These are phyloP conservation scores for Cyphellophora attinorum DNA, from an alignment of 2,329 filamentous ascomycete genomes.

Conservation along the genomic window DNA sequence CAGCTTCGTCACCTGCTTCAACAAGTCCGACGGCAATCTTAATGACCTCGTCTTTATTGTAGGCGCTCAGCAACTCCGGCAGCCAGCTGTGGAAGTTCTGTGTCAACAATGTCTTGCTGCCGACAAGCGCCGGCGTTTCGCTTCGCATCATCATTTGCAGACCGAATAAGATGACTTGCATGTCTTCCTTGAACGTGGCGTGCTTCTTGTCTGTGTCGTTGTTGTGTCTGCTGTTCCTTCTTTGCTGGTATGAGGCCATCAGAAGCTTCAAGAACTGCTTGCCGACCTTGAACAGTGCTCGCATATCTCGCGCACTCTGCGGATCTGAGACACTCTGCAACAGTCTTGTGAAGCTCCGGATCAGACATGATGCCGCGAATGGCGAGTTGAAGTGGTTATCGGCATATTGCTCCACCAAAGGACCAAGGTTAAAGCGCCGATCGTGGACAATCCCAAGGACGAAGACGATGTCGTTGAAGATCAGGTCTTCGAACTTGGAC, in stretches of 20 bases:
- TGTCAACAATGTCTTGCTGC: conserved; percentile 87
- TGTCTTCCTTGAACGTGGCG: conserved; percentile 66
- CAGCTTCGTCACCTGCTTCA: conserved; percentile 77
- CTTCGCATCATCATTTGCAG: conserved; percentile 86
- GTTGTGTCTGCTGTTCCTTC: conserved; percentile 61
- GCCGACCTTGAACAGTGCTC: conserved; percentile 90
- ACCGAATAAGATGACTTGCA: conserved; percentile 80
- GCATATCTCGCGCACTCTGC: conserved; percentile 71
- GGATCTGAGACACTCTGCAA: conserved; percentile 74
- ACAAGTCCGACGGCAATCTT: conserved; percentile 89
- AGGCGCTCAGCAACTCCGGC: conserved; percentile 71
- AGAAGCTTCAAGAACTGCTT: conserved; percentile 89
- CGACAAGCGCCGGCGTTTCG: conserved; percentile 72
- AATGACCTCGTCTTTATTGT: conserved; percentile 75
- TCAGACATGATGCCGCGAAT: conserved; percentile 78
- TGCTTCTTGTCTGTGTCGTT: conserved; percentile 27
- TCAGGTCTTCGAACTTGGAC: conserved; percentile 83
- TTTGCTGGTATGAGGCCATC: conserved; percentile 76
- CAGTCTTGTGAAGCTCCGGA: conserved; percentile 76
- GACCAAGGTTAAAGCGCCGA: conserved; percentile 80
- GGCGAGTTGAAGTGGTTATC: conserved; percentile 86
- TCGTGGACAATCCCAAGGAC: conserved; percentile 92
- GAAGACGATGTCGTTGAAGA: conserved; percentile 82
- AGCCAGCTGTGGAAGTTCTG: conserved; percentile 97
- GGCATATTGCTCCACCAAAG: conserved; percentile 84